A percentile compares a stretch with the other conserved stretches of the same genome.
Evolutionary conservation across 2,329 filamentous ascomycete species (phyloP).

Genomic region (Phoma sp.): DNA sequence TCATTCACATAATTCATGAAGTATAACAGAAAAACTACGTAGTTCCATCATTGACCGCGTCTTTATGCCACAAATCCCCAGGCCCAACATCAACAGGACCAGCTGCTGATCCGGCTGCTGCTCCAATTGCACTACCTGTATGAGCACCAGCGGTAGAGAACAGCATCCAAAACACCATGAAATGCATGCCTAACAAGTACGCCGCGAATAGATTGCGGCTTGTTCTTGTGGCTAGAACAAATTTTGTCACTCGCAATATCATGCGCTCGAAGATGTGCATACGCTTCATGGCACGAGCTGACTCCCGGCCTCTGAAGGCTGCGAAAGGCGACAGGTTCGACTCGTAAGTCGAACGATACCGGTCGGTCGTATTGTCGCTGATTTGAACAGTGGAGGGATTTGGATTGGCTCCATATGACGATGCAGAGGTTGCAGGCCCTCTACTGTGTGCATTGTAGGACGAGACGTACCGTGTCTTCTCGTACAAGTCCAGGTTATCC

Average conservation of each 20-base stretch:
- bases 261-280: slow-evolving; percentile 92
- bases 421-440: slow-evolving; percentile 62
- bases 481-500: slow-evolving; percentile 94
- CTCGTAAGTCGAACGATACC: slow-evolving; percentile 92
- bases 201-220: slow-evolving; percentile 93
- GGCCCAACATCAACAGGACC: slow-evolving; percentile 36
- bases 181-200: slow-evolving; percentile 87
- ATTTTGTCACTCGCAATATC: slow-evolving; percentile 87
- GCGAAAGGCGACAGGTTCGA: slow-evolving; percentile 95
- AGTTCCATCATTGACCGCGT: slow-evolving; percentile 1
- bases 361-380: slow-evolving; percentile 59
- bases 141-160: slow-evolving; percentile 73
- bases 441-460: slow-evolving; percentile 87
- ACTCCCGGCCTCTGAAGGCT: slow-evolving; percentile 92
- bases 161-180: slow-evolving; percentile 84
- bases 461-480: slow-evolving; percentile 96
- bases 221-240: slow-evolving; percentile 86
- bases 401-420: slow-evolving; percentile 67
- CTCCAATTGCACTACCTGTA: slow-evolving; percentile 26
- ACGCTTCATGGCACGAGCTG: slow-evolving; percentile 84
- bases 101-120: slow-evolving; percentile 33
- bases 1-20: too few species aligned
- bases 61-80: slow-evolving; percentile 14
- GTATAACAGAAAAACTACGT: neutral
- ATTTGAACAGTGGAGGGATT: slow-evolving; percentile 77